phyloP scores from a whole-genome alignment of 1,139 yeast genomes.

The Candida tropicalis region DNA sequence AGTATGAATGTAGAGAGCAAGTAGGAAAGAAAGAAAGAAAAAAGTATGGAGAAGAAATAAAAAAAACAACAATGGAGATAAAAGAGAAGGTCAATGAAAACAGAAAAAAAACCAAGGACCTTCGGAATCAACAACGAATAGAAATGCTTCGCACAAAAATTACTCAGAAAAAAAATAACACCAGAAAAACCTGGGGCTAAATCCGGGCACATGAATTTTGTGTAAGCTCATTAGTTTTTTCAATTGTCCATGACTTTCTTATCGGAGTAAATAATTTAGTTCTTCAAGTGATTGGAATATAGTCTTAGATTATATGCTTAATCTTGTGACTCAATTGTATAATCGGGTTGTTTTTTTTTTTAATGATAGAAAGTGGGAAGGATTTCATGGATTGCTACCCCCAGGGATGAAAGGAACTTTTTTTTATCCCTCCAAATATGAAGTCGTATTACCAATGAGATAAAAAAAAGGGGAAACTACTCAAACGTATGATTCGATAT shows the following conservation, averaged over 20 bases:
- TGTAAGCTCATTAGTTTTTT: no score
- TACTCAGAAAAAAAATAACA: background rate
- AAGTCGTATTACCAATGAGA: background rate
- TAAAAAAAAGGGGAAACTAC: no score
- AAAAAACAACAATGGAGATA: background rate
- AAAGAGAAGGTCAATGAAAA: background rate
- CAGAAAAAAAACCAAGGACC: background rate
- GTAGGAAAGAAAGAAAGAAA: no score
- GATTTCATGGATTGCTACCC: background rate
- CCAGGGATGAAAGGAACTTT: slow-evolving; percentile 1
- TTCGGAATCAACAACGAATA: slow-evolving; percentile 3
- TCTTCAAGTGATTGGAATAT: no score
- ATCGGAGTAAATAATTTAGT: no score
- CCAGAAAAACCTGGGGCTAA: background rate
- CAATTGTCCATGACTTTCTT: background rate
- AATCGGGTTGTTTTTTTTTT: no score
- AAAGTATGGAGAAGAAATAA: background rate
- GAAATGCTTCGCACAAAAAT: background rate
- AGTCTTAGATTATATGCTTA: no score
- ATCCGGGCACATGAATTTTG: background rate
- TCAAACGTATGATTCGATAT: no score
- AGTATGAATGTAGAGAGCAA: no score
- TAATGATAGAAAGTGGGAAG: background rate
- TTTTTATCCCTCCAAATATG: no score
- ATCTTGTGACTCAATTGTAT: no score